Evolutionary conservation across 2,329 filamentous ascomycete genomes (phyloP), one percentile per base, ranked within the genome.

Genomic region (Fusarium ramigenum): DNA sequence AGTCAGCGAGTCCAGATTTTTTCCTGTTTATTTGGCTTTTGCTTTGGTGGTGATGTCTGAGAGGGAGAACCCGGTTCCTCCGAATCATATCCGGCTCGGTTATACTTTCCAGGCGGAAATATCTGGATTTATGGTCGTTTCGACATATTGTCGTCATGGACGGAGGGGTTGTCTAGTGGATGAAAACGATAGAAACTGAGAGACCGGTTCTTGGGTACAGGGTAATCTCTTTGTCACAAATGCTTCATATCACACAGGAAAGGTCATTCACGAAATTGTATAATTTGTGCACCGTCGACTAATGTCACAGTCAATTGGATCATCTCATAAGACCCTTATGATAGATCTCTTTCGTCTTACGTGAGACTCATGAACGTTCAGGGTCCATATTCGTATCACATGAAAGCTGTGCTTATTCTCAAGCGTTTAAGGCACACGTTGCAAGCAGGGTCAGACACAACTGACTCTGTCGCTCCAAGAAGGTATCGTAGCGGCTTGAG

Each of bases 1-100:
- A 46, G 58, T 50, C 47, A 50, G 18, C 49, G 65, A 52, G 58
- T 19, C 43, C 43, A 44, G 23, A n/a, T 10, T 64, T 56, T 54
- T 64, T 69, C 66, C 59, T 63, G 66, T 69, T 69, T 69, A 69
- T 58, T 40, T 57, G 65, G 43, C 49, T 64, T 52, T 39, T 46
- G 34, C 15, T 34, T 23, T 46, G 60, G 12, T 46, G 60, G 16
- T 68, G 53, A 39, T 74, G 44, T 37, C 60, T 56, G 30, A 37
- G 39, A 40, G 40, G 42, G 52, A 60, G 49, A 67, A 50, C 49
- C 70, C 66, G 61, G 72, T 47, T 47, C 36, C n/a, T 47, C 54
- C 60, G 60, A 59, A 37, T 56, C 49, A 71, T 56, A 49, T 36
- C 49, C 66, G 60, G 53, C 14, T 50, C 60, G 69, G 60, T 25